A percentile compares a stretch with the other conserved stretches of the same genome.
Conservation (phyloP, 2,329 filamentous ascomycete genomes). For the Ophiocordyceps unilateralis region DNA sequence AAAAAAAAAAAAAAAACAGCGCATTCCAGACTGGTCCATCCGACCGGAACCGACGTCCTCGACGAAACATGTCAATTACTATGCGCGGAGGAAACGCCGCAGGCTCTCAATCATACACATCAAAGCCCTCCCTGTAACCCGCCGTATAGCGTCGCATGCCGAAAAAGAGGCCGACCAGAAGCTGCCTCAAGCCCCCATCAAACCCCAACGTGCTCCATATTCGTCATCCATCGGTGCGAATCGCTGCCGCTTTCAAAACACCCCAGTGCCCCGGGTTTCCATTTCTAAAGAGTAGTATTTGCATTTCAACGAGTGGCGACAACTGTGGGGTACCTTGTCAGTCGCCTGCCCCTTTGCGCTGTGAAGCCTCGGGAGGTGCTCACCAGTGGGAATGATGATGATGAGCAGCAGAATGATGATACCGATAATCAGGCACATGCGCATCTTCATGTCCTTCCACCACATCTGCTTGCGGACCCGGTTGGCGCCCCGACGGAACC, state of each 20-base stretch:
- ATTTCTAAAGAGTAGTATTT: slow-evolving; percentile 4
- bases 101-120: slow-evolving; percentile 27
- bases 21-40: background rate
- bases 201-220: slow-evolving; percentile 19
- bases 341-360: background rate
- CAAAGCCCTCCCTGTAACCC: slow-evolving; percentile 2
- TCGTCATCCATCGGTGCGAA: slow-evolving; percentile 8
- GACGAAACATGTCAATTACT: slow-evolving; percentile 21
- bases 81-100: slow-evolving; percentile 22
- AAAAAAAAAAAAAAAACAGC: no score
- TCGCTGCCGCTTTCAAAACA: slow-evolving; percentile 1
- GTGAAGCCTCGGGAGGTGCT: no score
- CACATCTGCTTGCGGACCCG: slow-evolving; percentile 95
- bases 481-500: slow-evolving; percentile 93
- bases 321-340: slow-evolving; percentile 9
- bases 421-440: slow-evolving; percentile 83
- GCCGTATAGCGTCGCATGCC: background rate
- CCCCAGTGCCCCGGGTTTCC: slow-evolving; percentile 1
- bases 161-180: slow-evolving; percentile 2
- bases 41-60: background rate
- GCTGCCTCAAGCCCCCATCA: slow-evolving; percentile 14
- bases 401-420: slow-evolving; percentile 83
- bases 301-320: slow-evolving; percentile 14
- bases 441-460: slow-evolving; percentile 99
- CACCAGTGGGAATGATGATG: slow-evolving; percentile 89